Conservation (phyloP, 768 basidiomycete species). For the Auriscalpium microsporum region DNA sequence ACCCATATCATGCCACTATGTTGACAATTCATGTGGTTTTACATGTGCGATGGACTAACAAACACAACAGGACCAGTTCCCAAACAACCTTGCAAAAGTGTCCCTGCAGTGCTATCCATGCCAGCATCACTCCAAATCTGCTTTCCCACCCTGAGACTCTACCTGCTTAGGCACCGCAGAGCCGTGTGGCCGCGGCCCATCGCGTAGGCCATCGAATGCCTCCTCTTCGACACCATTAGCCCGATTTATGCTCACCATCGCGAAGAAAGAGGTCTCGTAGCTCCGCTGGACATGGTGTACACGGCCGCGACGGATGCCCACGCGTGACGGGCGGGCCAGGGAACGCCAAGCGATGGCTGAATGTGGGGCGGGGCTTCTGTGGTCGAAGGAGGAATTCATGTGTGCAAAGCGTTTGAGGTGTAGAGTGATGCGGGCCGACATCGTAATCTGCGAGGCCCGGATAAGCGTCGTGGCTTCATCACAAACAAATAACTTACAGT, state of each 20-base stretch:
- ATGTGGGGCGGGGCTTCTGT: not conserved
- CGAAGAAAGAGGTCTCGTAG: not conserved
- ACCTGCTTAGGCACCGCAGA: no score
- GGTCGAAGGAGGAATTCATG: not conserved
- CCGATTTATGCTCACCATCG: not conserved
- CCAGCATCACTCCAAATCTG: no score
- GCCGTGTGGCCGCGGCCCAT: no score
- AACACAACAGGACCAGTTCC: no score
- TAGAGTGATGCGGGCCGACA: slow-evolving; percentile 65
- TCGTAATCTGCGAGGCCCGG: slow-evolving; percentile 36
- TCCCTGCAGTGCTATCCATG: no score
- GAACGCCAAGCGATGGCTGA: not conserved
- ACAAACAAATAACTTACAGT: not conserved
- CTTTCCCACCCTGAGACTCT: no score
- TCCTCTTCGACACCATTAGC: not conserved
- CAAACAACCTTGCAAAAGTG: no score
- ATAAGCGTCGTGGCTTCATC: not conserved
- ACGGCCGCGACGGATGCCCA: not conserved
- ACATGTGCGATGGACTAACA: no score
- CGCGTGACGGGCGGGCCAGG: not conserved
- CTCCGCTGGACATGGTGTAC: not conserved
- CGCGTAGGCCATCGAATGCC: not conserved
- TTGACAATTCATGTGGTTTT: no score
- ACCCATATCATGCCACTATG: no score
- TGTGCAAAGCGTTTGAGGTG: slow-evolving; percentile 27